Evolutionary conservation across 768 basidiomycete genomes (phyloP).

Genomic region (Sutorius australiensis): DNA sequence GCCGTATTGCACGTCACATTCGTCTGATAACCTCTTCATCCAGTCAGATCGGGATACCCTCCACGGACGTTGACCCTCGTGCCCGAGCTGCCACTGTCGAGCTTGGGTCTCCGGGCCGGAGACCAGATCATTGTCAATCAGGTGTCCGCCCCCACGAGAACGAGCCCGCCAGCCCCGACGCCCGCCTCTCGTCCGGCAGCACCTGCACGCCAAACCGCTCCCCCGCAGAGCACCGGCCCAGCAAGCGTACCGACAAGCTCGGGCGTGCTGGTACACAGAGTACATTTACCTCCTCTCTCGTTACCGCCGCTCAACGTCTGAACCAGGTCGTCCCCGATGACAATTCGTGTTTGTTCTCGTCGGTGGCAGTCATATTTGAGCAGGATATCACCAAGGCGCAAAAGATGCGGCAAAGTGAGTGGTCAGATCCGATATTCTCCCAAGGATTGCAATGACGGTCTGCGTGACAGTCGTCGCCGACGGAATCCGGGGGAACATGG

Average conservation of each 20-base stretch:
- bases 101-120: conserved; percentile 70
- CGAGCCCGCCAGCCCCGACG: conserved; percentile 5
- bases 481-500: conserved; percentile 67
- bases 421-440: background rate
- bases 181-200: conserved; percentile 14
- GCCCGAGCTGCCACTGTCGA: conserved; percentile 69
- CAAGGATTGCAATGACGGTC: conserved; percentile 3
- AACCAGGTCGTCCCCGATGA: conserved; percentile 88
- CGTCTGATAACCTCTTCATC: conserved; percentile 1
- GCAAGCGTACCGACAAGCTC: conserved; percentile 61
- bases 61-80: conserved; percentile 68
- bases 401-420: conserved; percentile 69
- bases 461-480: conserved; percentile 70
- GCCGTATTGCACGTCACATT: background rate
- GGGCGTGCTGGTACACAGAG: conserved; percentile 70
- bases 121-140: conserved; percentile 84
- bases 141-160: conserved; percentile 13
- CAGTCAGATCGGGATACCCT: conserved; percentile 85
- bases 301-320: conserved; percentile 1
- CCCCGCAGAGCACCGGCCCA: conserved; percentile 35
- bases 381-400: conserved; percentile 72
- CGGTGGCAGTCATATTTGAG: conserved; percentile 80
- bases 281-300: conserved; percentile 24
- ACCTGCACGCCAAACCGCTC: conserved; percentile 12
- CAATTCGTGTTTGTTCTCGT: conserved; percentile 92